These are phyloP conservation scores for Stephanodiscus triporus DNA, from an alignment of 108 stramenopile species.

Conservation along the genomic window DNA sequence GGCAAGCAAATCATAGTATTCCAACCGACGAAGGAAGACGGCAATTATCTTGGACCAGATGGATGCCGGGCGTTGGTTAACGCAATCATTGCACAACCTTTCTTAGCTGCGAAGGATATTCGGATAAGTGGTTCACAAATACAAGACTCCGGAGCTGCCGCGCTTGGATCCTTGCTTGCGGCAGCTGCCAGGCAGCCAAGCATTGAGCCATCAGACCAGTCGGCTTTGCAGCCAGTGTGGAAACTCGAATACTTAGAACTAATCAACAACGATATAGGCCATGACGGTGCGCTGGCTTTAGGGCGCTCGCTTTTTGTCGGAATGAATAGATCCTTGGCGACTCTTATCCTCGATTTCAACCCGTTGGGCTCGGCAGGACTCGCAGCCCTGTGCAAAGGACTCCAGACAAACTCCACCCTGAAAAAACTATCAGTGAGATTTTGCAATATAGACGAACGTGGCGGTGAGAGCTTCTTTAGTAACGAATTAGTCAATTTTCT, in stretches of 20 bases:
- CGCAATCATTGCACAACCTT: constrained; percentile 46
- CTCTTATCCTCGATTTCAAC: constrained; percentile 65
- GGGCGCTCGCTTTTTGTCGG: constrained; percentile 51
- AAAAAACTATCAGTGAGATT: constrained; percentile 54
- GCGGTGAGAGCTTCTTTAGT: too few relatives aligned
- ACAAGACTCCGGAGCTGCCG: constrained; percentile 58
- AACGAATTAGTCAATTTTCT: too few relatives aligned
- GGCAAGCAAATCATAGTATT: constrained; percentile 48
- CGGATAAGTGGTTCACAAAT: constrained; percentile 51
- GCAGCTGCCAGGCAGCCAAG: constrained; percentile 34
- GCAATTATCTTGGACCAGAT: constrained; percentile 42
- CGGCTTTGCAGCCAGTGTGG: constrained; percentile 39
- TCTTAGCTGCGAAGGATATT: constrained; percentile 49
- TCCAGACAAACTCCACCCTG: constrained; percentile 59
- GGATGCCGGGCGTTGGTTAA: constrained; percentile 56
- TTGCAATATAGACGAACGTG: constrained; percentile 52
- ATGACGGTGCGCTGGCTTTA: constrained; percentile 47
- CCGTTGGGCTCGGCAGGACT: constrained; percentile 48
- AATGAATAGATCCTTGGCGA: constrained; percentile 50
- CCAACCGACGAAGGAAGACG: constrained; percentile 13
- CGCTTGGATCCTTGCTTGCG: constrained; percentile 50
- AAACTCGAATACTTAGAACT: constrained; percentile 57
- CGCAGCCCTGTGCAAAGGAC: constrained; percentile 56
- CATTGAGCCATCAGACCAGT: constrained; percentile 8
- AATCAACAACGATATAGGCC: constrained; percentile 48